phyloP scores from a whole-genome alignment of 306 rosid species.

The Canavalia ensiformis region DNA sequence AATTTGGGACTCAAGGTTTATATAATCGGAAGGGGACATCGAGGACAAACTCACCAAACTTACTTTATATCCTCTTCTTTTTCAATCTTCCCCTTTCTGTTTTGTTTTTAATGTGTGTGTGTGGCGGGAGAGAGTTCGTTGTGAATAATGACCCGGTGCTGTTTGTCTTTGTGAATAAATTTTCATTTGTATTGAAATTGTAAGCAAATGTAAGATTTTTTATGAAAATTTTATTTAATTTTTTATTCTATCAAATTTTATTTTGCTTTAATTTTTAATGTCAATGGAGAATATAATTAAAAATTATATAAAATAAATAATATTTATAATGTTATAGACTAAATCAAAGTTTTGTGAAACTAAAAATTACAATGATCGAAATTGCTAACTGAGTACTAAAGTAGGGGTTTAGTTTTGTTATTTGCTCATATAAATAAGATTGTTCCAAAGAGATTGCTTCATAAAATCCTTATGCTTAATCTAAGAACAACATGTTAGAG shows the following conservation, averaged over 20 bases:
- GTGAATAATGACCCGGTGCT: neutral
- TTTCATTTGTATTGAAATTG: neutral
- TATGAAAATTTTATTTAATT: neutral
- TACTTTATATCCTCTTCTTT: slow-evolving; percentile 13
- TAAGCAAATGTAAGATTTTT: neutral
- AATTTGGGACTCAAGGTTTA: slow-evolving; percentile 17
- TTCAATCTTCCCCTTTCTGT: neutral
- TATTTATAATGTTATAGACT: too few relatives aligned
- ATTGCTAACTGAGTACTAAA: too few relatives aligned
- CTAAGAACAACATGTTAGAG: neutral
- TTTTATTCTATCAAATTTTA: neutral
- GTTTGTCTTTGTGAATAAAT: neutral
- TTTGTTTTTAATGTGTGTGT: too few relatives aligned
- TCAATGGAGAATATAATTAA: too few relatives aligned
- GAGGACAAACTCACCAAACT: neutral
- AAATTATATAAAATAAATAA: too few relatives aligned
- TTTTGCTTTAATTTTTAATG: neutral
- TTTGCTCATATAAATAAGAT: too few relatives aligned
- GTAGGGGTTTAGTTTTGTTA: too few relatives aligned
- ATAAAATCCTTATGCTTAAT: neutral
- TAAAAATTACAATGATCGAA: too few relatives aligned
- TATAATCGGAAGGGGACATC: neutral
- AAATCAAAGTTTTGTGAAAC: too few relatives aligned
- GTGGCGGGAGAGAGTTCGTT: too few relatives aligned
- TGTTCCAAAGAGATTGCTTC: too few relatives aligned